A percentile compares a stretch with the other conserved stretches of the same genome.
Evolutionary conservation across 2,329 filamentous ascomycete species (phyloP).

Genomic region (Cercospora berteroae): DNA sequence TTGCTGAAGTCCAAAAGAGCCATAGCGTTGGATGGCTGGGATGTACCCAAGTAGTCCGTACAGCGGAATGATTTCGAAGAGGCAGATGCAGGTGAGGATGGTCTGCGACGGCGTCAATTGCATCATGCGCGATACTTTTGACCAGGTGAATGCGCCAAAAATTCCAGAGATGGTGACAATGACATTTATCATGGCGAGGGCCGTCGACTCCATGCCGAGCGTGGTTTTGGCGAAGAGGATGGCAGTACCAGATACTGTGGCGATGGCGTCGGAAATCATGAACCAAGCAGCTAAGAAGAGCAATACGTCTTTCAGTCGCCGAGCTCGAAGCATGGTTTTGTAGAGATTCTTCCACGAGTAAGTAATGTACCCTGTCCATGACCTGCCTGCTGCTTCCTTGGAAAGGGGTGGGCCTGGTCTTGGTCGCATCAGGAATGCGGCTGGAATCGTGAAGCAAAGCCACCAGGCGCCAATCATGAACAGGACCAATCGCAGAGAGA

Average conservation of each 20-base stretch:
- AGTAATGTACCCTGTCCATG: conserved; percentile 69
- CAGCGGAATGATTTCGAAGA: conserved; percentile 89
- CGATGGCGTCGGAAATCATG: conserved; percentile 87
- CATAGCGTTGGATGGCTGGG: conserved; percentile 70
- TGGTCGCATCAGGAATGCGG: conserved; percentile 81
- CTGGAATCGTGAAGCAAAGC: conserved; percentile 85
- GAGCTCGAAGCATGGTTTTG: conserved; percentile 72
- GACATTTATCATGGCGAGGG: conserved; percentile 87
- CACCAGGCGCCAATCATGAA: conserved; percentile 90
- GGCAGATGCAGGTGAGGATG: conserved; percentile 82
- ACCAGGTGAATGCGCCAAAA: conserved; percentile 86
- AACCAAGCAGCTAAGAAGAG: conserved; percentile 90
- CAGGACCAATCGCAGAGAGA: conserved; percentile 81
- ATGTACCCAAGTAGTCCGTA: conserved; percentile 89
- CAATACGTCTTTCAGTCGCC: conserved; percentile 68
- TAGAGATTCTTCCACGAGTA: conserved; percentile 87
- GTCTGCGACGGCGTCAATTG: conserved; percentile 77
- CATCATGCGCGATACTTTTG: conserved; percentile 68
- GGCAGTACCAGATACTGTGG: conserved; percentile 90
- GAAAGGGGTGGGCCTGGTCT: conserved; percentile 76
- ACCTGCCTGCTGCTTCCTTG: conserved; percentile 33
- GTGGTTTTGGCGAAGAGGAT: conserved; percentile 95
- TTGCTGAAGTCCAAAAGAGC: conserved; percentile 81
- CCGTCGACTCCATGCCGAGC: conserved; percentile 83
- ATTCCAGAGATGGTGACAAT: conserved; percentile 84